A percentile compares a stretch with the other conserved stretches of the same genome.
Conservation (phyloP, 2,329 filamentous ascomycete genomes). For the Nemania diffusa region DNA sequence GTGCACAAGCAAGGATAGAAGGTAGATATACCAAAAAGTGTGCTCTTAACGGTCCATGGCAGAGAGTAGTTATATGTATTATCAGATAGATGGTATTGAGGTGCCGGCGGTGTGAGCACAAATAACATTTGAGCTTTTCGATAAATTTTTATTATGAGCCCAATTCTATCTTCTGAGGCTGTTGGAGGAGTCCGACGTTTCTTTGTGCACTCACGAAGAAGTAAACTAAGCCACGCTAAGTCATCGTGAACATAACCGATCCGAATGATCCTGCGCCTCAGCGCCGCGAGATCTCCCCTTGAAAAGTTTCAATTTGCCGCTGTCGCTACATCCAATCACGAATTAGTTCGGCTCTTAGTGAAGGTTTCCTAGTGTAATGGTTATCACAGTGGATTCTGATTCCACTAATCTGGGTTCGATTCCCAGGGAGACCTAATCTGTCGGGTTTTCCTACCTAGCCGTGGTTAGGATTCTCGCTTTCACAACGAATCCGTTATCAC, state of each 20-base stretch:
- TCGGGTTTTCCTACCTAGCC: too few relatives aligned
- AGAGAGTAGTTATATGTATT: too few relatives aligned
- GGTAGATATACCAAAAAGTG: neutral
- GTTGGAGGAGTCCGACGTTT: too few relatives aligned
- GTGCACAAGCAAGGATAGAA: neutral
- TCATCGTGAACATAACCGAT: neutral
- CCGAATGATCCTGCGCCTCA: neutral
- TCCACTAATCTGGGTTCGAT: slow-evolving; percentile 37
- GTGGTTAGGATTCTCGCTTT: too few relatives aligned
- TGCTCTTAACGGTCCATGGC: too few relatives aligned
- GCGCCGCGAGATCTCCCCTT: neutral
- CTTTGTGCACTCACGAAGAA: neutral
- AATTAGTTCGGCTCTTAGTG: neutral
- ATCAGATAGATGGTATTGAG: too few relatives aligned
- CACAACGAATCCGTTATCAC: too few relatives aligned
- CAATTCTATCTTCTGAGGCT: neutral
- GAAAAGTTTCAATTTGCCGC: neutral
- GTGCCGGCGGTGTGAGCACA: too few relatives aligned
- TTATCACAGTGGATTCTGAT: slow-evolving; percentile 37
- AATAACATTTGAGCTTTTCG: too few relatives aligned
- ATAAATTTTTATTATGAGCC: neutral
- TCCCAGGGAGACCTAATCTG: slow-evolving; percentile 28
- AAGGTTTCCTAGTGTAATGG: slow-evolving; percentile 36
- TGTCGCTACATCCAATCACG: neutral
- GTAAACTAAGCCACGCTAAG: neutral